Evolutionary conservation across 192 early-diverging fungal genomes (phyloP), one percentile per base, ranked within the genome.

Genomic region (Entomortierella chlamydospora): DNA sequence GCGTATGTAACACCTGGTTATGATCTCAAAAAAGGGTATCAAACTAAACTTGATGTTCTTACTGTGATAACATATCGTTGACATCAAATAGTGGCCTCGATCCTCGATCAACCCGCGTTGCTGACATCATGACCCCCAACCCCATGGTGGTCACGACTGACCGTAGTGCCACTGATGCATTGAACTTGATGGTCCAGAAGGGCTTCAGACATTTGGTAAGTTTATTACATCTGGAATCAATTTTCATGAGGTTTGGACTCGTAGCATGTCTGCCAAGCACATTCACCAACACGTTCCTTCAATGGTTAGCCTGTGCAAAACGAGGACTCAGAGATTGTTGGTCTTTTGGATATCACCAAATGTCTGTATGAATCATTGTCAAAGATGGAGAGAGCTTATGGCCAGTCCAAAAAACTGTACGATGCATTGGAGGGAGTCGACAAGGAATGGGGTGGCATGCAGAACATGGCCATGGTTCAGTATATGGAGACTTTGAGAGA

Each of bases 91-190:
- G 73, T 65, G 87, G 85, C 17, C 82, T 88, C 29, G 87, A 89
- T 67, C 87, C 86, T 51, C 83, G 90, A 67, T 84, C 87, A 33
- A 92, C 90, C 57, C 83, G 89, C 25, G 95, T 98, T 30, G 83
- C 91, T 42, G 87, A 95, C 23, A 96, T 96, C 43, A 98, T 98
- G 90, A 99, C 98, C 9, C 89, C 88, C 67, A 89, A 93, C 66
- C 97, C 97, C 18, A 90, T 95, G 72, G 95, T 93, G 57, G 97
- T 98, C 23, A 94, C 91, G 18, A 86, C 89, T 61, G 90, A 93
- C 76, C 92, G 90, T 39, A 87, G 88, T 23, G 93, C 96, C 15
- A 92, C 91, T 0, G 93, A 93, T 39, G 94, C 93, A 43, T 84
- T 97, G 42, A 91, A 94, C 70, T 84, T 93, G 60, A 93, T 94